These are phyloP conservation scores for Limtongia smithiae DNA, from an alignment of 805 yeast genomes.

Conservation along the genomic window DNA sequence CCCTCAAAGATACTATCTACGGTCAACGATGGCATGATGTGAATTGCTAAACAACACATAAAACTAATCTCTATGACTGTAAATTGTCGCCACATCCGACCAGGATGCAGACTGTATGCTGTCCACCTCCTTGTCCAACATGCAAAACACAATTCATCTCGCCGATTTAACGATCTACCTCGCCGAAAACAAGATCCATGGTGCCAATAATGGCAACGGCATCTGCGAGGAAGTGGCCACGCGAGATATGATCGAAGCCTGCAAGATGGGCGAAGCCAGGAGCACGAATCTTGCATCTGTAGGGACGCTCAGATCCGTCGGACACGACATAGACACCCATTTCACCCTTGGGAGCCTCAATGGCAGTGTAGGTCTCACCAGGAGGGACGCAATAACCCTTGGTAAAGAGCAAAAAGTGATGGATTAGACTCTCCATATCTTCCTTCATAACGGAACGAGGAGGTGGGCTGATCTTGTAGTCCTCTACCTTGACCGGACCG, in stretches of 20 bases:
- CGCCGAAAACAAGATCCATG: constrained; percentile 92
- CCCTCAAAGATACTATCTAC: no score
- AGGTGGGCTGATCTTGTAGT: constrained; percentile 79
- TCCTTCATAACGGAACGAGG: constrained; percentile 79
- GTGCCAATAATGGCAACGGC: constrained; percentile 93
- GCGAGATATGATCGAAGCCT: constrained; percentile 80
- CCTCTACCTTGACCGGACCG: constrained; percentile 88
- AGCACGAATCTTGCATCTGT: constrained; percentile 89
- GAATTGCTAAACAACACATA: no score
- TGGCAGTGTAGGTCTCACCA: constrained; percentile 87
- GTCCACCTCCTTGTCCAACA: background rate
- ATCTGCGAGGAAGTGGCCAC: constrained; percentile 85
- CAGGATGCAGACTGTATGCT: background rate
- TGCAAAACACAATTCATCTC: background rate
- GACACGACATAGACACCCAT: constrained; percentile 87
- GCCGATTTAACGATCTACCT: constrained; percentile 77
- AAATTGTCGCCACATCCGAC: background rate
- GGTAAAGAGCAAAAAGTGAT: constrained; percentile 81
- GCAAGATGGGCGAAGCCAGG: constrained; percentile 90
- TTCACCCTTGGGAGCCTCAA: constrained; percentile 94
- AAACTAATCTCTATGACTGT: no score
- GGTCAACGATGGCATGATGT: no score
- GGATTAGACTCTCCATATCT: constrained; percentile 89
- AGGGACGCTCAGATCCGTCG: constrained; percentile 87
- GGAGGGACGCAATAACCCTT: constrained; percentile 87